These are phyloP conservation scores for Trichoderma aggressivum DNA, from an alignment of 2,329 filamentous ascomycete genomes.

Conservation along the genomic window DNA sequence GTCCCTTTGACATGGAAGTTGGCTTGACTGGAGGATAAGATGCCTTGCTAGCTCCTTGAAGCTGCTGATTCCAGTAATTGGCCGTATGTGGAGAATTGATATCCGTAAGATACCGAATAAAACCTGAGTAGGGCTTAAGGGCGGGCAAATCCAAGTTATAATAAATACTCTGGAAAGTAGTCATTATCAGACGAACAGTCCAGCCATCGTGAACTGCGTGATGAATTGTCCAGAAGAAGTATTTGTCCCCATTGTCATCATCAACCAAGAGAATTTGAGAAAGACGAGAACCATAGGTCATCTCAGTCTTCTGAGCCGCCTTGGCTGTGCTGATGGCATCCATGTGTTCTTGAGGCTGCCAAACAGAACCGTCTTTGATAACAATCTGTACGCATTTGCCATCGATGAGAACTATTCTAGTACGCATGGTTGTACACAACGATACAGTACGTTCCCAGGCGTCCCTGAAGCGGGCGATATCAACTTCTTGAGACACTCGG, in stretches of 20 bases:
- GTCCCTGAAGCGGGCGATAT: not conserved
- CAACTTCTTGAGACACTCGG: not conserved
- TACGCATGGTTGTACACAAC: slow-evolving; percentile 14
- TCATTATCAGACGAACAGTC: slow-evolving; percentile 23
- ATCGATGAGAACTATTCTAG: slow-evolving; percentile 17
- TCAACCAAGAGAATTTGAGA: not conserved
- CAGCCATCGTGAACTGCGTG: slow-evolving; percentile 32
- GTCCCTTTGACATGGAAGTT: not conserved
- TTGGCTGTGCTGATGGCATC: not conserved
- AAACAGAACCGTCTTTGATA: not conserved
- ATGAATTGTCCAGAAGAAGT: slow-evolving; percentile 28
- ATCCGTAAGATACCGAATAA: not conserved
- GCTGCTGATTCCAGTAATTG: slow-evolving; percentile 7
- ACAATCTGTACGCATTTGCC: not conserved
- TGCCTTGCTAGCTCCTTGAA: not conserved
- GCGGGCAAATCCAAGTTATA: not conserved
- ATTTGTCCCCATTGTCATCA: not conserved
- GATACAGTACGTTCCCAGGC: slow-evolving; percentile 21
- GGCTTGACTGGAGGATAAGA: not conserved
- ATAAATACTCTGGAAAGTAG: slow-evolving; percentile 18
- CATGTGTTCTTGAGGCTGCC: not conserved
- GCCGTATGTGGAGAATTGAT: not conserved
- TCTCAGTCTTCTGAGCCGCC: not conserved
- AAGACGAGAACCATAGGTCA: slow-evolving; percentile 13
- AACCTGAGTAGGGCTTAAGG: slow-evolving; percentile 8